A percentile compares a stretch with the other conserved stretches of the same genome.
Evolutionary conservation across 2,329 filamentous ascomycete species (phyloP).

Genomic region (Trichoderma aggressivum): DNA sequence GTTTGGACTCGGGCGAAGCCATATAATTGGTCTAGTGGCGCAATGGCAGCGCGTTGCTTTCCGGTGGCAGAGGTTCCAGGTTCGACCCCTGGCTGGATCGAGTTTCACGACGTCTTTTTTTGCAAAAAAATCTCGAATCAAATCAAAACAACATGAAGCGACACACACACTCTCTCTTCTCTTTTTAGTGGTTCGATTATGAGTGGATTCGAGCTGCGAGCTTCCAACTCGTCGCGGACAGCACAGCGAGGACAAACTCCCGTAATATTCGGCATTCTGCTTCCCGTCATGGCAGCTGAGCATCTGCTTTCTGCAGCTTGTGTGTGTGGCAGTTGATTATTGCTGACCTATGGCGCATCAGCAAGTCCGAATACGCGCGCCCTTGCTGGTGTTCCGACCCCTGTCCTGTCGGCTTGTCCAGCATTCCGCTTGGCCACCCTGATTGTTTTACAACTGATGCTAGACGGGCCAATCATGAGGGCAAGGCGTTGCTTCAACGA

Average conservation of each 20-base stretch:
- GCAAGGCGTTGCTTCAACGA: background rate
- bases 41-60: constrained; percentile 30
- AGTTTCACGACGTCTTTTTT: background rate
- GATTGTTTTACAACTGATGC: background rate
- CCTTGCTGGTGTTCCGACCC: background rate
- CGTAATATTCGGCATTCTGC: background rate
- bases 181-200: background rate
- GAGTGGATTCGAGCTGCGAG: background rate
- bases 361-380: constrained; percentile 12
- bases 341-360: background rate
- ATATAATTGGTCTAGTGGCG: constrained; percentile 16
- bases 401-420: background rate
- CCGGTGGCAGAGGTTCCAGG: constrained; percentile 36
- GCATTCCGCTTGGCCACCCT: background rate
- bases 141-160: background rate
- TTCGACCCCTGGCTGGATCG: constrained; percentile 35
- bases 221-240: background rate
- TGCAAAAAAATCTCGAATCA: background rate
- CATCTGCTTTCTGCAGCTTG: background rate
- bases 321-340: background rate
- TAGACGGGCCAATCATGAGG: background rate
- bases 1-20: background rate
- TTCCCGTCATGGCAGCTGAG: background rate
- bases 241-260: background rate
- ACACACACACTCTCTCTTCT: background rate